Evolutionary conservation across 2,329 filamentous ascomycete genomes (phyloP), one percentile per base, ranked within the genome.

Genomic region (Ophiostoma sp.): DNA sequence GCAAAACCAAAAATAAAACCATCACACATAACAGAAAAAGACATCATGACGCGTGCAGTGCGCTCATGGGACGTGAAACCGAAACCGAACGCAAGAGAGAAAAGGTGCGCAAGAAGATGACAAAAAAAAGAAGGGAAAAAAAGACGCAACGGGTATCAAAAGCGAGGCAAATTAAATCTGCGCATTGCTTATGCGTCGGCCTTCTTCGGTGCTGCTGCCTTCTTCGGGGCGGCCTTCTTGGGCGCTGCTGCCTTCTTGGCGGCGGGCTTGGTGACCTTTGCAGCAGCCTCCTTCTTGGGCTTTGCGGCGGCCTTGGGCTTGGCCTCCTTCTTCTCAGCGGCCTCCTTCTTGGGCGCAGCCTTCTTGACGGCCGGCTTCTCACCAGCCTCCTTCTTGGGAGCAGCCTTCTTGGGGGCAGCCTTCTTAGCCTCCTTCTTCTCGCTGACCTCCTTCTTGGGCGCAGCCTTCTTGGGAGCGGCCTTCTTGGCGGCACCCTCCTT

Each of bases 241-340:
- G 80, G 74, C 13, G 80, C 76, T 20, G 82, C 79, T 15, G 81
- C 79, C 80, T 83, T 83, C 77, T 84, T 83, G 57, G 82, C 79
- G 8, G 83, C 79, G 72, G 77, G 75, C 17, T 79, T 78, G 72
- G 76, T 76, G 7, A 79, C 78, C 76, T 80, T 81, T 79, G 85
- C 86, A 72, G 84, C 82, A 69, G 91, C 73, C 13, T 79, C 78
- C 76, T 81, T 82, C 80, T 73, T 71, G 8, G 69, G 72, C 71
- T 75, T 74, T 73, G 76, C 57, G 15, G 44, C 62, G 4, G 48
- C 64, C 69, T 70, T 67, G 52, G 69, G 52, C 75, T 76, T 74
- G 35, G 76, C 73, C 74, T 80, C 78, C 73, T 77, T 77, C 76
- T 66, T 74, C 69, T 41, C 64, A 23, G 48, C 44, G 20, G n/a